These are phyloP conservation scores for Stachybotrys chartarum DNA, from an alignment of 2,329 filamentous ascomycete genomes.

Conservation along the genomic window DNA sequence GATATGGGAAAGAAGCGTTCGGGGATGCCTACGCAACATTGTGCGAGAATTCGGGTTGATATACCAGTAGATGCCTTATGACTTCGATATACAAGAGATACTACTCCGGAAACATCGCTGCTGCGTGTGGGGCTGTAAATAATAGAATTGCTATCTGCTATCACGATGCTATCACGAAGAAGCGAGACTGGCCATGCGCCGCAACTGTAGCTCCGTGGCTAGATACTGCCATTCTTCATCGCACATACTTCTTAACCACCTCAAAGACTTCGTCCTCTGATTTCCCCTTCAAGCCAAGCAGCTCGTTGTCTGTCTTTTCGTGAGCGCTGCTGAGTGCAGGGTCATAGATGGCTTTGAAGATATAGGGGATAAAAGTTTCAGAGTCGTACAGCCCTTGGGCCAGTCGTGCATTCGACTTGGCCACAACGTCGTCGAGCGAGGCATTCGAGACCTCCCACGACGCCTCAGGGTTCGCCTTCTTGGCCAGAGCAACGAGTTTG, in stretches of 20 bases:
- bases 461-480: constrained; percentile 39
- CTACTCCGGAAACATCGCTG: no score
- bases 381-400: constrained; percentile 19
- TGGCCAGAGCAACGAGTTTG: constrained; percentile 34
- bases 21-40: no score
- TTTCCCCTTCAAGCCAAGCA: constrained; percentile 35
- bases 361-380: constrained; percentile 22
- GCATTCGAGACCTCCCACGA: constrained; percentile 35
- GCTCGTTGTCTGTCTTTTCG: constrained; percentile 31
- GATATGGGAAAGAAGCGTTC: no score
- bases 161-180: no score
- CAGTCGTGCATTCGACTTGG: constrained; percentile 19
- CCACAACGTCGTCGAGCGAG: constrained; percentile 18
- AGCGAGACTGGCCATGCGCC: no score
- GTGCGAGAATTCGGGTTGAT: no score
- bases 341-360: constrained; percentile 23
- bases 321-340: constrained; percentile 23
- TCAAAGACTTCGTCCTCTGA: constrained; percentile 32
- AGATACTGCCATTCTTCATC: background rate
- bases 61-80: no score
- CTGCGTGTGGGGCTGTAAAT: no score
- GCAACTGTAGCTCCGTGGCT: no score
- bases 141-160: no score
- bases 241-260: constrained; percentile 12
- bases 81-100: no score